Conservation (phyloP, 768 basidiomycete species). For the Russula emetica region DNA sequence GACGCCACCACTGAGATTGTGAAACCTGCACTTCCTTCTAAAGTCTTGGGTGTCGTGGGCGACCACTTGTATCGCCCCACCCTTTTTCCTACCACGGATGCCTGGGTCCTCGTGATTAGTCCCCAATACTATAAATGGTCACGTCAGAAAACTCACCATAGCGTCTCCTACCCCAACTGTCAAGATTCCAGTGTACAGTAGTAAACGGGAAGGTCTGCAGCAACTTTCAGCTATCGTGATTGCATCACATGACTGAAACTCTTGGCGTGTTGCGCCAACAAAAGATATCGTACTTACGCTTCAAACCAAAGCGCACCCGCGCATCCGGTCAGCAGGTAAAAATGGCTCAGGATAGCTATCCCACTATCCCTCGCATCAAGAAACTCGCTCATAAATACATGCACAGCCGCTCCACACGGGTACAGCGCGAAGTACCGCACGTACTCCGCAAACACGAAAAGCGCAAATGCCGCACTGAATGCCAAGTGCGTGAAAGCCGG, state of each 20-base stretch:
- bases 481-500: conserved; percentile 95
- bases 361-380: conserved; percentile 92
- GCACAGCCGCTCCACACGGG: conserved; percentile 88
- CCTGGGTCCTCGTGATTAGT: conserved; percentile 43
- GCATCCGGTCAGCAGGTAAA: conserved; percentile 94
- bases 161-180: conserved; percentile 92
- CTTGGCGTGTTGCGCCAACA: not conserved
- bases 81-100: conserved; percentile 87
- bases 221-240: conserved; percentile 1
- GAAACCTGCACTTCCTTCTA: conserved; percentile 89
- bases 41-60: conserved; percentile 74
- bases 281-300: conserved; percentile 51
- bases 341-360: conserved; percentile 95
- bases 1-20: conserved; percentile 60
- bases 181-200: conserved; percentile 81
- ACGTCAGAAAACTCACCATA: conserved; percentile 49
- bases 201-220: conserved; percentile 45
- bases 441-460: conserved; percentile 96
- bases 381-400: conserved; percentile 97
- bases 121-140: not conserved
- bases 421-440: conserved; percentile 98
- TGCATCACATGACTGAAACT: conserved; percentile 16
- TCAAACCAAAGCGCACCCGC: conserved; percentile 95
- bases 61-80: conserved; percentile 83
- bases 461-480: conserved; percentile 90